Evolutionary conservation across 2,329 filamentous ascomycete species (phyloP), one percentile per base, ranked within the genome.

Genomic region (Cladobotryum mycophilum): DNA sequence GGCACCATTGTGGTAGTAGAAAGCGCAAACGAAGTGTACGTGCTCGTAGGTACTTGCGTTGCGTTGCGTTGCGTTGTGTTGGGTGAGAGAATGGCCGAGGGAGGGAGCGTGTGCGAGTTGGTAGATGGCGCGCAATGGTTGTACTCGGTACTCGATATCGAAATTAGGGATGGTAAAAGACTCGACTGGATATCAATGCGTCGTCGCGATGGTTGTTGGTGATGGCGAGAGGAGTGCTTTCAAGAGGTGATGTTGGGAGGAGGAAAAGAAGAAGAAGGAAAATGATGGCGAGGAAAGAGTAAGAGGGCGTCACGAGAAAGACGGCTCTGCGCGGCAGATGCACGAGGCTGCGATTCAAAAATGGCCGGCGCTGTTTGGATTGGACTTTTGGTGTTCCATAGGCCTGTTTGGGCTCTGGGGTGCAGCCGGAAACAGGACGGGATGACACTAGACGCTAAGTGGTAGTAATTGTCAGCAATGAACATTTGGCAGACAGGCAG

Each of bases 1-100:
- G 61, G 61, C 53, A 60, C 61, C 61, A 64, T 64, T 47, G 47
- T 48, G 53, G 53, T 46, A 42, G 53, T 46, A 42, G 43, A 48
- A 45, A 47, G 42, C 49, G 49, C 45, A 30, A 30, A 30, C 8
- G 25, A 30, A 30, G 9, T 30, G 25, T 30, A 30, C 25, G 25
- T 30, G 25, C 25, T 30, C 25, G 25, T 5, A 30, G 25, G 25
- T 30, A 30, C 25, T 30, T 30, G 25, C 25, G 25, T 30, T 30
- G 45, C 5, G 20, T 20, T 20, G 20, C 20, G 20, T 20, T 5
- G 20, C 5, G 20, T 38, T n/a, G 36, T 38, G 36, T 38, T 38
- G 36, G 36, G 17, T 14, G 25, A 30, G 25, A 7, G 25, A 8
- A 30, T 20, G 20, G 20, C 20, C 20, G 20, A 20, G 20, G 20